Base-by-base conservation (phyloP, 345 rosid species). In the Boechera divaricarpa region DNA sequence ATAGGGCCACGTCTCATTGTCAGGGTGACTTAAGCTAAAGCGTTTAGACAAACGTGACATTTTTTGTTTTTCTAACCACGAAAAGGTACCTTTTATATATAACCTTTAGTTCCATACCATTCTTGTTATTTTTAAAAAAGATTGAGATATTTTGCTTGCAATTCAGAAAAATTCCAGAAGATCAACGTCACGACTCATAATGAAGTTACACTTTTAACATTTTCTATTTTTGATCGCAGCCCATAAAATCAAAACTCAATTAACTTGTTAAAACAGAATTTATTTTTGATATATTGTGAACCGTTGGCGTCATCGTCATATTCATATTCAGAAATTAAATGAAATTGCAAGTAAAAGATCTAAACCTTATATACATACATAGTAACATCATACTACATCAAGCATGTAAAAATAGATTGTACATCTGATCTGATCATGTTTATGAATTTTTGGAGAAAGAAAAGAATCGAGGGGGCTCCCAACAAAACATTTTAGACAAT, bases 381-480 rank as follows among this genome's bases (percentile, higher is more conserved):
- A 49, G 24, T 38, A 26, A 39, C 10, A 39, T 10, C 32, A 54
- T 15, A 5, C n/a, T 41, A 42, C 56, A 42, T 45, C 26, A 33
- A 9, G 24, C 52, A 36, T 67, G n/a, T 45, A 67, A 47, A 57
- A 57, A 56, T 11, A 67, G 15, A 57, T 57, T 57, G n/a, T 18
- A 57, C 73, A 75, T 45, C 8, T 5, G 32, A 56, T 67, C 11
- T 60, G 29, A 31, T 36, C 10, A 38, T 9, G 42, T 38, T 38
- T 38, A 5, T 35, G 51, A 0, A 29, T 1, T 2, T 38, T 16
- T 3, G 0, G 16, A 69, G 64, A 32, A 32, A 53, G 64, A 10
- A 69, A 76, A 62, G 38, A 69, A 69, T 76, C 16, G 65, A 69
- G 65, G 28, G 18, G 38, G 52, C 41, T 64, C 38, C 26, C 52